Percentiles rank a stretch among this genome's conserved stretches.
Conservation (phyloP, 257 asterid species). For the Lycium ferocissimum region DNA sequence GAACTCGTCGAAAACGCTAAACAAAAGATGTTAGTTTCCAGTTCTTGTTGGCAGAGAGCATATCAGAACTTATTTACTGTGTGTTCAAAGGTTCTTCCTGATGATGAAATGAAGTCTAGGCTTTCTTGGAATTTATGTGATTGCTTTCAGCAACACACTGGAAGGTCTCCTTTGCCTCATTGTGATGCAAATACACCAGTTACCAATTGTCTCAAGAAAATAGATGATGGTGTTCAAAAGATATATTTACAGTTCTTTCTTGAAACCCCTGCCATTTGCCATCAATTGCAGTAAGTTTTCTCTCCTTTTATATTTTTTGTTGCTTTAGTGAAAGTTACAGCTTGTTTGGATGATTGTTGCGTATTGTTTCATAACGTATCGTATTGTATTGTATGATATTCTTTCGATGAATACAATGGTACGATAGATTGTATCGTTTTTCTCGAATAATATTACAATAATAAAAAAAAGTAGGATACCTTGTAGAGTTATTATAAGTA, state of each 20-base stretch:
- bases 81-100: conserved; percentile 66
- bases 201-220: conserved; percentile 53
- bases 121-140: conserved; percentile 87
- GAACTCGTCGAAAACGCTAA: conserved; percentile 58
- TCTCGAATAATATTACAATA: neutral
- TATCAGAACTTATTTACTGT: conserved; percentile 60
- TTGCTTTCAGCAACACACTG: conserved; percentile 77
- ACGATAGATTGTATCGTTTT: neutral
- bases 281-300: conserved; percentile 74
- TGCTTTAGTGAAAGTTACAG: neutral
- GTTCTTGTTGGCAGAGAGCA: conserved; percentile 74
- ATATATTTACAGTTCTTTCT: conserved; percentile 70
- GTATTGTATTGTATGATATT: neutral
- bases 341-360: neutral
- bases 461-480: neutral
- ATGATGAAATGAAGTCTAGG: conserved; percentile 70
- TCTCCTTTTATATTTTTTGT: neutral
- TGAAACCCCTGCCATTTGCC: conserved; percentile 78
- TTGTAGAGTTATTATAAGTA: neutral
- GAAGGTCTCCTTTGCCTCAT: conserved; percentile 63
- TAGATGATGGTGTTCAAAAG: conserved; percentile 54
- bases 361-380: neutral
- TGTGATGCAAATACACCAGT: conserved; percentile 57
- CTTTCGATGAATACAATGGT: neutral
- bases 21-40: conserved; percentile 49